Evolutionary conservation across 1,284 basidiomycete genomes (phyloP).

Genomic region (Trichosporon coremiiforme): DNA sequence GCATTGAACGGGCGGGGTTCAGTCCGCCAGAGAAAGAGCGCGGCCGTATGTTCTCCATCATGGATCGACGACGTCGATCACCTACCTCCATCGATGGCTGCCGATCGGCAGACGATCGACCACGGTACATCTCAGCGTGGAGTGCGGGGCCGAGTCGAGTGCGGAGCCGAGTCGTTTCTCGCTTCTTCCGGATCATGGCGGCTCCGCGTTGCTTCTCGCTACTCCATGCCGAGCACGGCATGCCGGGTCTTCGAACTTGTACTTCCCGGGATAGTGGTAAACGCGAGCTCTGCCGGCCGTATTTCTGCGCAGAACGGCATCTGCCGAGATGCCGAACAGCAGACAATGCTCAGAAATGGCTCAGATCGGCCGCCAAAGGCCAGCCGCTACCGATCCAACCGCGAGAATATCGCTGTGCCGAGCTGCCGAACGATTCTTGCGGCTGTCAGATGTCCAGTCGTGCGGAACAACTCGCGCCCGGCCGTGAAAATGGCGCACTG

Average conservation of each 20-base stretch:
- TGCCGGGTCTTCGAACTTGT: neutral
- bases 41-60: too few species aligned
- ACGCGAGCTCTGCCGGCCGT: neutral
- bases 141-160: too few species aligned
- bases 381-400: too few species aligned
- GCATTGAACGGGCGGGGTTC: neutral
- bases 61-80: neutral
- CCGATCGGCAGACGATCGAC: neutral
- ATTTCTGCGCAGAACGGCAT: too few species aligned
- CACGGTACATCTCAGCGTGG: too few species aligned
- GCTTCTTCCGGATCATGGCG: neutral
- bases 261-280: neutral
- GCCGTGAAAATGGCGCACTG: too few species aligned
- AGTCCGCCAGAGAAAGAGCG: neutral
- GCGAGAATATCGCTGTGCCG: neutral
- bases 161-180: too few species aligned
- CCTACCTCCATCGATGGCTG: neutral
- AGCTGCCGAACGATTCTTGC: too few species aligned
- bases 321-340: neutral
- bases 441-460: too few species aligned
- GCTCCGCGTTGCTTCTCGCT: neutral
- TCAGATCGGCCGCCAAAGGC: too few species aligned
- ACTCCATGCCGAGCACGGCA: neutral
- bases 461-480: too few species aligned
- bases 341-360: neutral